phyloP scores from a whole-genome alignment of 176 grass and related monocot species.

The Echinochloa phyllopogon region DNA sequence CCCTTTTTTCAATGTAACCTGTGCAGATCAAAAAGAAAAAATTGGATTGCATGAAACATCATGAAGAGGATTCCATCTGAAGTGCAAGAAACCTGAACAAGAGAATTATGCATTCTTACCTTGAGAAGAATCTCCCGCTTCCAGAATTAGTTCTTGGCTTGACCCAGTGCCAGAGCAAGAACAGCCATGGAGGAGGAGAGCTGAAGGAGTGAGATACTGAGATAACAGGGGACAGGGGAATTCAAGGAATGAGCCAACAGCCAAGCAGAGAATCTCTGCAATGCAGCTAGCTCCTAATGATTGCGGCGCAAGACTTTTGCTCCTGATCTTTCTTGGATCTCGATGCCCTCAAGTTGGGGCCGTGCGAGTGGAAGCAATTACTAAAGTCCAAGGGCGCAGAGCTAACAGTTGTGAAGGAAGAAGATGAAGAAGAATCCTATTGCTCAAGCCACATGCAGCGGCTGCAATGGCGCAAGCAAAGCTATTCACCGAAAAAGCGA shows the following conservation, averaged over 20 bases:
- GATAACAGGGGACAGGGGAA: slow-evolving; percentile 9
- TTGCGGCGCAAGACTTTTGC: slow-evolving; percentile 42
- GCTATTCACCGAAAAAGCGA: slow-evolving; percentile 32
- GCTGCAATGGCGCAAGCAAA: slow-evolving; percentile 42
- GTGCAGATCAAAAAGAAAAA: neutral
- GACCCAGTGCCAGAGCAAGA: slow-evolving; percentile 27
- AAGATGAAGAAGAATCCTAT: slow-evolving; percentile 49
- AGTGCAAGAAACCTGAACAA: neutral
- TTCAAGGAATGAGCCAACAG: slow-evolving; percentile 17
- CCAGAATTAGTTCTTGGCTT: slow-evolving; percentile 18
- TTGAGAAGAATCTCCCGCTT: slow-evolving; percentile 30
- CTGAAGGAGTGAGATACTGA: slow-evolving; percentile 26
- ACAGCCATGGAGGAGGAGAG: neutral
- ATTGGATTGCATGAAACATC: slow-evolving; percentile 6
- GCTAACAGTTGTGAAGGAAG: slow-evolving; percentile 25
- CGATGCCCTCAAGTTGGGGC: slow-evolving; percentile 41
- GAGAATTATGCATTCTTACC: slow-evolving; percentile 21
- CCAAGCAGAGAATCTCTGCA: slow-evolving; percentile 32
- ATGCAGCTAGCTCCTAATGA: slow-evolving; percentile 50
- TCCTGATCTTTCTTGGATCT: slow-evolving; percentile 59
- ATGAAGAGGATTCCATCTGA: neutral
- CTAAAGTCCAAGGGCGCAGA: slow-evolving; percentile 46
- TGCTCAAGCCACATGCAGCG: slow-evolving; percentile 12
- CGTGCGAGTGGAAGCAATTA: slow-evolving; percentile 8
- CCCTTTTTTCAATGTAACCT: neutral